Base-by-base conservation (phyloP, 169 alveolate genomes). In the Eimeria maxima region DNA sequence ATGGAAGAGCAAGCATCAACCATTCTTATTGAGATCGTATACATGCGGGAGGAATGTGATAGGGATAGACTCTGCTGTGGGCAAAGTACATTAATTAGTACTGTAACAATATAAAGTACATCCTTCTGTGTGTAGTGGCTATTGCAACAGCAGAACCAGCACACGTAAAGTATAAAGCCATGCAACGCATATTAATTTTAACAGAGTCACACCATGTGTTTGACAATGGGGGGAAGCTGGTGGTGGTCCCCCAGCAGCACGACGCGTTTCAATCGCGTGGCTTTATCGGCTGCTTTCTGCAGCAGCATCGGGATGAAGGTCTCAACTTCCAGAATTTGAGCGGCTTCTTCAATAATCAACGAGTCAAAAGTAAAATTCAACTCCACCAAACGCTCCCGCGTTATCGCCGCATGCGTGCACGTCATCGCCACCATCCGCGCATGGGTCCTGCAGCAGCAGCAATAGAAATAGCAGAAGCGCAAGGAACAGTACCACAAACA, bases 371-470 rank as follows among this genome's bases (percentile, higher is more conserved):
- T 97, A 94, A 98, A 97, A 65, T 94, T 94, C 76, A 97, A 74
- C 50, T 96, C 96, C 81, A 98, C 94, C 89, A 98, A 96, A 67
- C 97, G 97, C 96, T 97, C 98, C 76, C 99, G 97, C 53, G 98
- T 98, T 47, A 98, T 96, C n/a, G 99, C 99, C 11, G 99, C 99
- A 95, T 98, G 99, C 57, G 99, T 99, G 92, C 99, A 98, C 22
- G 99, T 99, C 99, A 99, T 98, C 10, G 99, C 99, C 27, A 99
- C 97, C 69, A 99, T 98, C 94, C 99, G 98, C 8, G 99, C 98
- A 81, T 98, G 98, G 29, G 95, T 95, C 50, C 95, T 87, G 94
- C 86, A 55, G 86, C 80, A 20, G 65, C 57, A 63, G 50, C 63
- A 57, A 45, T n/a, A 55, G 47, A 13, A 2, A 38, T 18, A 71